Conservation (phyloP, 768 basidiomycete species). For the Pisolithus sp. region DNA sequence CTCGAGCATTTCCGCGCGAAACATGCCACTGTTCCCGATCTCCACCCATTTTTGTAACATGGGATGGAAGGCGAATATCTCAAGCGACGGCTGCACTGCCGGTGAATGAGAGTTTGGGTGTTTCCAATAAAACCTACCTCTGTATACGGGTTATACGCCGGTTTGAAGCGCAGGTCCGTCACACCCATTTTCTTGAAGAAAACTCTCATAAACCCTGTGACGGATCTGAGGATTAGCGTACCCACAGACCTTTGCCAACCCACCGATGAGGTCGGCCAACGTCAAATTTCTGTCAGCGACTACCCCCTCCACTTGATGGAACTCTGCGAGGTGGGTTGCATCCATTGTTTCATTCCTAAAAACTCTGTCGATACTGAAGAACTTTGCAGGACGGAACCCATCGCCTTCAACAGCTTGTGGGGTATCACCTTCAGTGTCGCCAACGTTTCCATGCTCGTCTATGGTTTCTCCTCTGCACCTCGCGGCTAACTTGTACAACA, state of each 20-base stretch:
- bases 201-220: conserved; percentile 90
- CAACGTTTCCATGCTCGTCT: conserved; percentile 28
- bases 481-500: conserved; percentile 92
- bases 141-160: conserved; percentile 97
- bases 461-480: conserved; percentile 58
- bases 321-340: conserved; percentile 96
- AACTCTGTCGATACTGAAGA: conserved; percentile 97
- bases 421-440: not conserved
- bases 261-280: conserved; percentile 91
- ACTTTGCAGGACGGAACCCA: conserved; percentile 85
- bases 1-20: conserved; percentile 98
- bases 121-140: conserved; percentile 46
- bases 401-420: conserved; percentile 35
- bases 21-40: conserved; percentile 99
- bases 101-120: conserved; percentile 6
- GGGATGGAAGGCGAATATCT: conserved; percentile 98
- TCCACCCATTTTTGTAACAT: conserved; percentile 93
- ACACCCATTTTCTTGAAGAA: conserved; percentile 99
- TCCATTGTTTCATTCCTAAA: conserved; percentile 99
- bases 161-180: conserved; percentile 91
- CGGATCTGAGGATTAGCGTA: not conserved
- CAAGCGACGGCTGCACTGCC: conserved; percentile 72
- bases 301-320: conserved; percentile 99
- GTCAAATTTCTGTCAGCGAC: conserved; percentile 92
- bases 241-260: conserved; percentile 6